A percentile compares a stretch with the other conserved stretches of the same genome.
Evolutionary conservation across 768 basidiomycete genomes (phyloP).

Genomic region (Termitomyces bulborhizus): DNA sequence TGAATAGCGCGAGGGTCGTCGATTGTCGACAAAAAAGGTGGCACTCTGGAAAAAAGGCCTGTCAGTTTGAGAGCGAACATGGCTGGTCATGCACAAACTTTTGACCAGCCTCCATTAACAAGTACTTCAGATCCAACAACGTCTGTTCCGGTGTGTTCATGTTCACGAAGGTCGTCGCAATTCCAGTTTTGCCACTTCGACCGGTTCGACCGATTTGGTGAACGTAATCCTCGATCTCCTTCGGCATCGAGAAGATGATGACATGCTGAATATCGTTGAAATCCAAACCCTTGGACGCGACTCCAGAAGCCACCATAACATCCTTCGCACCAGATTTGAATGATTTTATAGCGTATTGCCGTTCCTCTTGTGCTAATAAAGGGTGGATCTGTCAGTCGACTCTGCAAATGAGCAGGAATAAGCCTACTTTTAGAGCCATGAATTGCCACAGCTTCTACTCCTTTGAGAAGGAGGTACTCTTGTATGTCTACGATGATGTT

Average conservation of each 20-base stretch:
- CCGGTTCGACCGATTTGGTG: slow-evolving; percentile 99
- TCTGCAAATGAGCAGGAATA: not conserved
- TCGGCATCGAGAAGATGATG: slow-evolving; percentile 99
- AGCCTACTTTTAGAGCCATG: slow-evolving; percentile 92
- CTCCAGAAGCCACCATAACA: slow-evolving; percentile 98
- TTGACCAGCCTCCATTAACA: slow-evolving; percentile 95
- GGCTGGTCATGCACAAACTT: slow-evolving; percentile 52
- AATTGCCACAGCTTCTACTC: slow-evolving; percentile 97
- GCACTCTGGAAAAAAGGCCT: slow-evolving; percentile 55
- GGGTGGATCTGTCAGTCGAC: not conserved
- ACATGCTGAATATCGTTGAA: slow-evolving; percentile 99
- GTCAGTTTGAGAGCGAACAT: slow-evolving; percentile 2
- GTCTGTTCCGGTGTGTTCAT: slow-evolving; percentile 98
- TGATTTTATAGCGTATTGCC: slow-evolving; percentile 97
- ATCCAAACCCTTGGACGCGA: slow-evolving; percentile 97
- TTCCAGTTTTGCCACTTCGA: slow-evolving; percentile 95
- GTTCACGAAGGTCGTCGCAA: slow-evolving; percentile 98
- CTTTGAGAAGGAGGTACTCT: slow-evolving; percentile 93
- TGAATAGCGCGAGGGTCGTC: slow-evolving; percentile 86
- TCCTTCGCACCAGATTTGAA: slow-evolving; percentile 98
- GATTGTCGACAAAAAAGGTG: slow-evolving; percentile 83
- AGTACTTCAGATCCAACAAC: slow-evolving; percentile 91
- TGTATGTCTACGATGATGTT: slow-evolving; percentile 73
- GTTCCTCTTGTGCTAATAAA: slow-evolving; percentile 86
- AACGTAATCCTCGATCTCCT: slow-evolving; percentile 99